A percentile compares a stretch with the other conserved stretches of the same genome.
Conservation (phyloP, 2,329 filamentous ascomycete genomes). For the Elsinoe batatas region DNA sequence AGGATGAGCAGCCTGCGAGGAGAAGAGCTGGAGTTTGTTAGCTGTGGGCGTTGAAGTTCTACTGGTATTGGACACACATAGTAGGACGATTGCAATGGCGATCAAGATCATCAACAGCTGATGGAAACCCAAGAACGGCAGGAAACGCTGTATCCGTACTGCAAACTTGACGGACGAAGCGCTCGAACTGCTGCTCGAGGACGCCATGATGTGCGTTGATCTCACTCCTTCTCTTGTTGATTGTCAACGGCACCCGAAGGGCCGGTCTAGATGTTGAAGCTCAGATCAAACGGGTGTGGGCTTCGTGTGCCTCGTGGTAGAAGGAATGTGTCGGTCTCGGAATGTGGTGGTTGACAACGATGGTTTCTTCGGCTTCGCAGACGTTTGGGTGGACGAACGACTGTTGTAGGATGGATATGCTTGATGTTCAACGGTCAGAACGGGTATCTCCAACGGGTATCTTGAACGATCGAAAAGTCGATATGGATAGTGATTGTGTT, state of each 20-base stretch:
- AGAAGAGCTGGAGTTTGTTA: slow-evolving; percentile 57
- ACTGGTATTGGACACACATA: slow-evolving; percentile 59
- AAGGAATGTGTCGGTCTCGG: slow-evolving; percentile 11
- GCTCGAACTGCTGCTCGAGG: slow-evolving; percentile 24
- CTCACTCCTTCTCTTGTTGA: neutral
- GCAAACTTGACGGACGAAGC: slow-evolving; percentile 40
- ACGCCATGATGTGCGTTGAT: slow-evolving; percentile 25
- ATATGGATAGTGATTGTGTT: slow-evolving; percentile 11
- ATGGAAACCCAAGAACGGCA: slow-evolving; percentile 57
- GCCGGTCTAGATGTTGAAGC: neutral
- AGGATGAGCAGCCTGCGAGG: slow-evolving; percentile 91
- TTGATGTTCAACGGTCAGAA: slow-evolving; percentile 13
- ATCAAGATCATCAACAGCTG: slow-evolving; percentile 98
- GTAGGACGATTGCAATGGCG: slow-evolving; percentile 80
- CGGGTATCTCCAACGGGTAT: neutral
- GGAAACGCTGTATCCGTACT: slow-evolving; percentile 44
- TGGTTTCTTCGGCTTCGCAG: slow-evolving; percentile 3
- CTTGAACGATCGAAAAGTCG: neutral
- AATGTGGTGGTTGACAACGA: slow-evolving; percentile 6
- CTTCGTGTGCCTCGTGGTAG: neutral
- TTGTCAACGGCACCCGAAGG: slow-evolving; percentile 10
- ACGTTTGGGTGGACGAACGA: neutral
- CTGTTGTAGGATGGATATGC: slow-evolving; percentile 3
- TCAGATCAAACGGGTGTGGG: neutral
- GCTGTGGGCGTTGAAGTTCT: neutral